A percentile compares a stretch with the other conserved stretches of the same genome.
phyloP scores from a whole-genome alignment of 352 stramenopile genomes.

The Phytophthora hibernalis region DNA sequence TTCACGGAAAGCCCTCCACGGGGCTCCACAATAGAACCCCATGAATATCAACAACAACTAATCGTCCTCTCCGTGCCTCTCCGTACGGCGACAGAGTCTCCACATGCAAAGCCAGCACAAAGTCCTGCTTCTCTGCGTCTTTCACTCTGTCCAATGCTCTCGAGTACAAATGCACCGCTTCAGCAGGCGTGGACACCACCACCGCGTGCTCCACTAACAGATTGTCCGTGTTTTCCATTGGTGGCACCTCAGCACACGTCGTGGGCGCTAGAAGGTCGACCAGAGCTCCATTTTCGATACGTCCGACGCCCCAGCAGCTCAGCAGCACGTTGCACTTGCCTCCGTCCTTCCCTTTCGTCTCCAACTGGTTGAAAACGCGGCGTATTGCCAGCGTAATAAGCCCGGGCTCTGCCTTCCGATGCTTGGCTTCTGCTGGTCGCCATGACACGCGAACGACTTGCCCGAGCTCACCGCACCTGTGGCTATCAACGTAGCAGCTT shows the following conservation, averaged over 20 bases:
- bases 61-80: slow-evolving; percentile 38
- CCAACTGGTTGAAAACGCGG: slow-evolving; percentile 41
- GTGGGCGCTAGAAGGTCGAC: slow-evolving; percentile 18
- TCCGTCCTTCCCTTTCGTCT: not conserved
- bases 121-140: slow-evolving; percentile 34
- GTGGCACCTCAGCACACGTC: not conserved
- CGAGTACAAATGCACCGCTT: slow-evolving; percentile 46
- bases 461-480: slow-evolving; percentile 52
- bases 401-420: slow-evolving; percentile 19
- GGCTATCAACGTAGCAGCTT: slow-evolving; percentile 49
- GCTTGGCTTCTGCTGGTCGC: slow-evolving; percentile 33
- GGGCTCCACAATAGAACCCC: slow-evolving; percentile 61
- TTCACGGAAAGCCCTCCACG: not conserved
- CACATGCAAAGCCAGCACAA: slow-evolving; percentile 54
- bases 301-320: slow-evolving; percentile 31
- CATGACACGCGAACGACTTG: slow-evolving; percentile 75
- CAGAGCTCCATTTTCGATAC: slow-evolving; percentile 14
- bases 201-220: slow-evolving; percentile 38
- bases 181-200: slow-evolving; percentile 36
- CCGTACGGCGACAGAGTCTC: slow-evolving; percentile 44
- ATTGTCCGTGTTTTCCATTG: slow-evolving; percentile 14
- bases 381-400: slow-evolving; percentile 49
- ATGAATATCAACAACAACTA: slow-evolving; percentile 60
- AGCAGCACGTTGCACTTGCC: slow-evolving; percentile 30
- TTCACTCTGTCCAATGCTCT: slow-evolving; percentile 29